These are phyloP conservation scores for Mucor piriformis DNA, from an alignment of 371 early-diverging fungal genomes.

Conservation along the genomic window DNA sequence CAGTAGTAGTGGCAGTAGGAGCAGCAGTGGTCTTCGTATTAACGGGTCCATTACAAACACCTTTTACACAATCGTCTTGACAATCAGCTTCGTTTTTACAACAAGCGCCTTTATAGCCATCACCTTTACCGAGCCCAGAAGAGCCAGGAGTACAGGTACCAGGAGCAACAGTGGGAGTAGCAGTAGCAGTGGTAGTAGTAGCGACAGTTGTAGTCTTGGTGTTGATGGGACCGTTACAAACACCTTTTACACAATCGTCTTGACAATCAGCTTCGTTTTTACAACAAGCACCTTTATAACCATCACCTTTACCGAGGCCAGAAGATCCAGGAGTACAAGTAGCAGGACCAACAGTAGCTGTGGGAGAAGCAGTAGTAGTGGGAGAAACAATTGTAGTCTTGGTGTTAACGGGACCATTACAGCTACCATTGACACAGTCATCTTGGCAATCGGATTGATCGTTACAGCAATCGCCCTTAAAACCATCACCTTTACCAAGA, in stretches of 20 bases:
- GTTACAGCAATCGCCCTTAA: constrained; percentile 11
- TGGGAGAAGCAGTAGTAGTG: not conserved
- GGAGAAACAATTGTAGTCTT: not conserved
- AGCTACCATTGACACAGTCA: not conserved
- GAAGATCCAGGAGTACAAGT: constrained; percentile 6
- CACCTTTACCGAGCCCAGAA: constrained; percentile 6
- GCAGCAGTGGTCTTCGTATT: not conserved
- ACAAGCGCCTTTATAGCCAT: constrained; percentile 18
- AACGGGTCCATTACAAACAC: constrained; percentile 13
- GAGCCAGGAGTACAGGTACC: constrained; percentile 6
- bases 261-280: constrained; percentile 6
- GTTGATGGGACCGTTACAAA: constrained; percentile 15
- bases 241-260: constrained; percentile 8
- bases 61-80: constrained; percentile 3
- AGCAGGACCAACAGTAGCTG: not conserved
- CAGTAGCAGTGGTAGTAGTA: not conserved
- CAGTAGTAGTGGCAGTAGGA: not conserved
- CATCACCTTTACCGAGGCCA: constrained; percentile 12
- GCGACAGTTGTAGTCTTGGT: constrained; percentile 3
- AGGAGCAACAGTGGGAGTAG: not conserved
- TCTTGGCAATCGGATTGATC: constrained; percentile 10
- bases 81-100: constrained; percentile 15
- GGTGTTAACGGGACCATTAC: constrained; percentile 17
- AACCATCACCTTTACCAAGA: constrained; percentile 7
- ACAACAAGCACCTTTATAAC: constrained; percentile 20